These are phyloP conservation scores for Neonectria neomacrospora DNA, from an alignment of 2,329 filamentous ascomycete species.

Conservation along the genomic window DNA sequence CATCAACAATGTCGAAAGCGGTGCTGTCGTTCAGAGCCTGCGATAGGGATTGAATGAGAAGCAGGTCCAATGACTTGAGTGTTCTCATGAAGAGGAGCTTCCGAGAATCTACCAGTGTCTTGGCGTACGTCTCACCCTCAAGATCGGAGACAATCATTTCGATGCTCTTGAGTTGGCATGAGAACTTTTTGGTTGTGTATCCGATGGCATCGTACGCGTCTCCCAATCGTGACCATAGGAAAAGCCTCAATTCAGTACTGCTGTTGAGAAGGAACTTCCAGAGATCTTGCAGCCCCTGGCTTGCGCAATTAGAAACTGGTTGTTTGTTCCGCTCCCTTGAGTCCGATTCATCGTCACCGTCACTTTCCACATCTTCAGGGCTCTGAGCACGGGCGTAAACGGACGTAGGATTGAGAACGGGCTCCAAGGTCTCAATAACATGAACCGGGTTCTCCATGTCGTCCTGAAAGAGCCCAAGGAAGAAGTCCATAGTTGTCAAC, in stretches of 20 bases:
- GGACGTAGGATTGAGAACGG: constrained; percentile 81
- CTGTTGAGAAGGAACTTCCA: constrained; percentile 86
- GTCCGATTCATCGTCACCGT: constrained; percentile 35
- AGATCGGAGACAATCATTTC: constrained; percentile 79
- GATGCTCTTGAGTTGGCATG: constrained; percentile 85
- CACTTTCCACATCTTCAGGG: constrained; percentile 16
- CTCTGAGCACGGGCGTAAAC: constrained; percentile 54
- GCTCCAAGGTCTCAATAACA: constrained; percentile 92
- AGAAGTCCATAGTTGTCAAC: constrained; percentile 96
- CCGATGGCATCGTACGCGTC: constrained; percentile 88
- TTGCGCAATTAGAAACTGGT: constrained; percentile 63
- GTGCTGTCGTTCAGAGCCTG: constrained; percentile 73
- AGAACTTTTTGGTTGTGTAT: constrained; percentile 88
- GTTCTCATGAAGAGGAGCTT: constrained; percentile 77
- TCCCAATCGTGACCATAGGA: constrained; percentile 90
- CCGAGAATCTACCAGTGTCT: constrained; percentile 71
- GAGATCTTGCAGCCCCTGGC: constrained; percentile 76
- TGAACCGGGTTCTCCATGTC: constrained; percentile 82
- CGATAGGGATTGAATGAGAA: constrained; percentile 77
- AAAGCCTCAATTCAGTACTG: constrained; percentile 83
- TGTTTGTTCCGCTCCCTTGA: constrained; percentile 37
- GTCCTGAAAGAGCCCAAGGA: constrained; percentile 87
- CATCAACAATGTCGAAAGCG: constrained; percentile 86
- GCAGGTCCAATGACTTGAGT: constrained; percentile 81
- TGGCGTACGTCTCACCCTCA: constrained; percentile 70